A percentile compares a stretch with the other conserved stretches of the same genome.
Evolutionary conservation across 2,329 filamentous ascomycete species (phyloP).

Genomic region (Laburnicola sp.): DNA sequence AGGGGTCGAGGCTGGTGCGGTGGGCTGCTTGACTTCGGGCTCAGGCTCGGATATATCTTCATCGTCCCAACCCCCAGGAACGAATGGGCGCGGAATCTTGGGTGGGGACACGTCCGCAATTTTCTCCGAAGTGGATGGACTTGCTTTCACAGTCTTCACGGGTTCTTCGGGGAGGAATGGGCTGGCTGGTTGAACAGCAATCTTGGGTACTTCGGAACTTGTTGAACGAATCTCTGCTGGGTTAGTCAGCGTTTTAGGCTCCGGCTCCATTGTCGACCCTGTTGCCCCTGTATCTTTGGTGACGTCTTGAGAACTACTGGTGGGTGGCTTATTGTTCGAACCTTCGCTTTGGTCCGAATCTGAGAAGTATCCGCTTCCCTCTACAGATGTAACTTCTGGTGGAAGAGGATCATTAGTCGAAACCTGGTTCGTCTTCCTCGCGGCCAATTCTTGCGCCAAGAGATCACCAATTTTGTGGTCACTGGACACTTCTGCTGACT

Average conservation of each 20-base stretch:
- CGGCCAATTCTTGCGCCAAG: conserved; percentile 58
- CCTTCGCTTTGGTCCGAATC: conserved; percentile 53
- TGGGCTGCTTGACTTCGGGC: not conserved
- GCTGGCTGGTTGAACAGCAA: conserved; percentile 42
- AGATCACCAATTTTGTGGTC: conserved; percentile 63
- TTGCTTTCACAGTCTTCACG: too few relatives aligned
- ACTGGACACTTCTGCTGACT: conserved; percentile 57
- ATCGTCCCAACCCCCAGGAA: conserved; percentile 39
- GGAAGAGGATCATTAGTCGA: conserved; percentile 64
- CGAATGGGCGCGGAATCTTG: conserved; percentile 28
- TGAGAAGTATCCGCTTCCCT: conserved; percentile 66
- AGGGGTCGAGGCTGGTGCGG: not conserved
- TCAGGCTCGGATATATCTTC: conserved; percentile 31
- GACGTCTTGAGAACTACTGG: too few relatives aligned
- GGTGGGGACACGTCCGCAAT: too few relatives aligned
- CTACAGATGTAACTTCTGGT: conserved; percentile 70
- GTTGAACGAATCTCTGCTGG: conserved; percentile 17
- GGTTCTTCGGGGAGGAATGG: conserved; percentile 30
- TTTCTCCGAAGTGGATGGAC: too few relatives aligned
- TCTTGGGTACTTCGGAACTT: conserved; percentile 32
- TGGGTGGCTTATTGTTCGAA: conserved; percentile 28
- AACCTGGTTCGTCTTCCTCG: conserved; percentile 47
- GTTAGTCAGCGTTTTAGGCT: conserved; percentile 37
- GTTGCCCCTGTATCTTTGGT: conserved; percentile 8
- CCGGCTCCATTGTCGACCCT: conserved; percentile 19